Evolutionary conservation across 768 basidiomycete species (phyloP), one percentile per base, ranked within the genome.

Genomic region (Omphalotus guepiniiformis): DNA sequence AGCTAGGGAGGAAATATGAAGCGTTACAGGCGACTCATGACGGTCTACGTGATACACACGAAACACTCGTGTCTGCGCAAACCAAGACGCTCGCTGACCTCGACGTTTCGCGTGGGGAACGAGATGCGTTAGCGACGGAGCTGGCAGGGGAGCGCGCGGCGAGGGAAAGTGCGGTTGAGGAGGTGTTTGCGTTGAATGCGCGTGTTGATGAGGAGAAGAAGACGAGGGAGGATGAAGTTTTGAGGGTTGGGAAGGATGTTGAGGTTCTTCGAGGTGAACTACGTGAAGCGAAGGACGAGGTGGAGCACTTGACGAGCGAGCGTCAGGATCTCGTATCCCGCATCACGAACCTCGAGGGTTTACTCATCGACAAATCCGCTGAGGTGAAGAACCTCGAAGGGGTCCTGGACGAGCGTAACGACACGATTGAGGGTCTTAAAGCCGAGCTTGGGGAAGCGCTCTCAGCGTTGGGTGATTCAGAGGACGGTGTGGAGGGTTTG

Each of bases 291-390:
- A 26, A 45, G 53, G 21, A 51, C 50, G 28, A n/a, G 42, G 35
- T 56, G 23, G 38, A 30, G 21, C 32, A 12, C n/a, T 23, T 26
- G 44, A 37, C 18, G 34, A 25, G 23, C 58, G 43, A 47, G 57
- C 27, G 47, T 51, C 13, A 45, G 36, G 35, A 61, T 39, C 3
- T 41, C 40, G 6, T 22, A 8, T 6, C 23, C 40, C 40, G 40
- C 40, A 26, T n/a, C n/a, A n/a, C n/a, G n/a, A n/a, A n/a, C n/a
- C n/a, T n/a, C n/a, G n/a, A n/a, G n/a, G n/a, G n/a, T n/a, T n/a
- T n/a, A n/a, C n/a, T n/a, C n/a, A 36, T 36, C 9, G 44, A 36
- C 15, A 35, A 12, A 27, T 3, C n/a, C 2, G 35, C 25, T 37
- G 6, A 6, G 35, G 32, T 36, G 11, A 36, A 36, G 38, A 27